Conservation (phyloP, 805 yeast species). For the Jamesozyma piceae region DNA sequence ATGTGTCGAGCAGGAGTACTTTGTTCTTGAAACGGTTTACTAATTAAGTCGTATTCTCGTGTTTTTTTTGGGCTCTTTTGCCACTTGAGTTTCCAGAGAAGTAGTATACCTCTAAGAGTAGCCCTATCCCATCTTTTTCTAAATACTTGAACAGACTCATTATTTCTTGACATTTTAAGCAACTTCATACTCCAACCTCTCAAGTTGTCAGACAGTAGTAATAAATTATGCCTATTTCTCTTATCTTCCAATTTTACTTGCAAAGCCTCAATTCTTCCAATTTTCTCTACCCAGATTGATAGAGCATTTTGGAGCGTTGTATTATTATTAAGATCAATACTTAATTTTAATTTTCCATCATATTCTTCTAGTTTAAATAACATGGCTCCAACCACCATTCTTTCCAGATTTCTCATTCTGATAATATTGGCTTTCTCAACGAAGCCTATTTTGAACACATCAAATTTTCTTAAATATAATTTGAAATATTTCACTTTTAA, state of each 20-base stretch:
- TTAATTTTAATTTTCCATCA: not conserved
- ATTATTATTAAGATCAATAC: constrained; percentile 14
- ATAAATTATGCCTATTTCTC: constrained; percentile 18
- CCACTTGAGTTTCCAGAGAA: constrained; percentile 28
- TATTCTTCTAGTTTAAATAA: not conserved
- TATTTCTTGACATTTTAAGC: constrained; percentile 29
- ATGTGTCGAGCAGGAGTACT: constrained; percentile 17
- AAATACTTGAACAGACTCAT: constrained; percentile 28
- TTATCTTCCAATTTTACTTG: constrained; percentile 11
- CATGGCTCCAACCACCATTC: not conserved
- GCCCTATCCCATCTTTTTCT: constrained; percentile 35
- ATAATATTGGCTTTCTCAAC: not conserved
- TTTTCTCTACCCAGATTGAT: constrained; percentile 16
- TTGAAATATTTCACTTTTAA: not conserved
- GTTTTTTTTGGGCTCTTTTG: constrained; percentile 2
- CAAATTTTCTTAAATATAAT: not conserved
- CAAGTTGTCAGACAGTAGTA: constrained; percentile 18
- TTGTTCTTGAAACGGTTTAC: not conserved
- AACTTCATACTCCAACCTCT: constrained; percentile 30
- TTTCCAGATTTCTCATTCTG: not conserved
- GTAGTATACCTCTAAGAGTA: constrained; percentile 29
- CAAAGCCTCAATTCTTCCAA: constrained; percentile 10
- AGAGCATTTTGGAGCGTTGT: constrained; percentile 20
- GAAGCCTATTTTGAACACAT: not conserved
- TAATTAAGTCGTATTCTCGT: not conserved